These are phyloP conservation scores for Ailanthus altissimus DNA, from an alignment of 345 rosid species.

Conservation along the genomic window DNA sequence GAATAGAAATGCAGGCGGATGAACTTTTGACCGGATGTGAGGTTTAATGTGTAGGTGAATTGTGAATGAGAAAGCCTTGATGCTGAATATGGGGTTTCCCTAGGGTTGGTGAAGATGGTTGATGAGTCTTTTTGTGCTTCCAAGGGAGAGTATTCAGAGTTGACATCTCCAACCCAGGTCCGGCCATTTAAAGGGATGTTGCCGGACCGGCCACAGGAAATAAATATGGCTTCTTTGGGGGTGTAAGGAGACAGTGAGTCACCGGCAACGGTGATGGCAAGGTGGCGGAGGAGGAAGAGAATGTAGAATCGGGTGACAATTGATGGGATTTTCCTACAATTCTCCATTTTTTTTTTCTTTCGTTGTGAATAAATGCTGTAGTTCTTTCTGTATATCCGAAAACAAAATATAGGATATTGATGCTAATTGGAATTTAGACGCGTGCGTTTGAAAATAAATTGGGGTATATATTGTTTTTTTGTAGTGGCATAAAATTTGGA, in stretches of 20 bases:
- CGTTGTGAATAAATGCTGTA: too few species aligned
- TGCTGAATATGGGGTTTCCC: not conserved
- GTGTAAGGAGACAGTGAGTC: not conserved
- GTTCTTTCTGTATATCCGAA: too few species aligned
- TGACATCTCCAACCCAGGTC: not conserved
- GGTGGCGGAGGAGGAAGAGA: not conserved
- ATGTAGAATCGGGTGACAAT: not conserved
- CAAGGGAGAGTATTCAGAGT: not conserved
- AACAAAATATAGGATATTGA: too few species aligned
- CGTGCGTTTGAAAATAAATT: too few species aligned
- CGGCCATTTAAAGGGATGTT: not conserved
- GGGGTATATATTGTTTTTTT: too few species aligned
- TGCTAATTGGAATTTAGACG: too few species aligned
- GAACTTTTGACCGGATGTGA: conserved; percentile 27
- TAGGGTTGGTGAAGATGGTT: rapidly evolving
- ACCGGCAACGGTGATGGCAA: not conserved
- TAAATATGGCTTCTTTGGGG: not conserved
- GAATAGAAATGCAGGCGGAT: conserved; percentile 30
- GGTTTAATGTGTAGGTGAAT: conserved; percentile 14
- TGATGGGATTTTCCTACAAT: not conserved
- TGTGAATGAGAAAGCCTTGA: not conserved
- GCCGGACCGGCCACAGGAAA: not conserved
- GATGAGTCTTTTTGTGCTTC: not conserved
- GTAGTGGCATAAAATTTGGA: too few species aligned
- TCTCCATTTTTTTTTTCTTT: not conserved